phyloP scores from a whole-genome alignment of 2,329 filamentous ascomycete genomes.

The Blumeria hordei region DNA sequence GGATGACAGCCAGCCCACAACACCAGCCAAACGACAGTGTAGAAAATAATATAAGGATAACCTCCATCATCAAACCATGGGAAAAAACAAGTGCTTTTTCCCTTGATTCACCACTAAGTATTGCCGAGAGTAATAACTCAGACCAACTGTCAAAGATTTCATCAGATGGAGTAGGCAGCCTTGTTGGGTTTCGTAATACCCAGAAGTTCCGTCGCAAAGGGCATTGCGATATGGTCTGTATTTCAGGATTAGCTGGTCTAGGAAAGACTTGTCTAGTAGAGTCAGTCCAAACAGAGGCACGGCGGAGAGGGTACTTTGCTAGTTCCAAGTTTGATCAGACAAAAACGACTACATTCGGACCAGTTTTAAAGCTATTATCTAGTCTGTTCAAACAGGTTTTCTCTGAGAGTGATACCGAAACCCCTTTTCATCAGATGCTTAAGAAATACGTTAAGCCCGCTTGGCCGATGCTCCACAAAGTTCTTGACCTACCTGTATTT shows the following conservation, averaged over 20 bases:
- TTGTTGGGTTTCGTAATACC: constrained; percentile 9
- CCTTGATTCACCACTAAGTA: constrained; percentile 1
- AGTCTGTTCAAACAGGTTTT: constrained; percentile 43
- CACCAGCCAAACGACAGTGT: constrained; percentile 7
- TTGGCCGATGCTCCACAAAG: constrained; percentile 37
- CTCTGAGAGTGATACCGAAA: constrained; percentile 40
- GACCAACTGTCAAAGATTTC: constrained; percentile 3
- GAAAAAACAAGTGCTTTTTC: constrained; percentile 10
- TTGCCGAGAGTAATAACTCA: constrained; percentile 6
- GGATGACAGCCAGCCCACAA: constrained; percentile 4
- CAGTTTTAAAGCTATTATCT: constrained; percentile 35
- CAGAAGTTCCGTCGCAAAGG: constrained; percentile 32
- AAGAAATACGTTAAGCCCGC: constrained; percentile 39
- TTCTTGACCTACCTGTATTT: constrained; percentile 45
- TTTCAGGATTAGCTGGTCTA: constrained; percentile 35
- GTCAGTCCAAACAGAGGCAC: constrained; percentile 35
- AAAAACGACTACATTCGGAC: constrained; percentile 33
- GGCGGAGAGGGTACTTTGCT: constrained; percentile 37
- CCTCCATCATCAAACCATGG: constrained; percentile 6
- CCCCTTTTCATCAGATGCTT: constrained; percentile 33
- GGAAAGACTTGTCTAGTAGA: constrained; percentile 42
- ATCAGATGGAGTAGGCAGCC: constrained; percentile 11
- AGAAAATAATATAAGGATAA: constrained; percentile 4
- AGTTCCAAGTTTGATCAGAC: constrained; percentile 41
- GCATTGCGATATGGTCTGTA: constrained; percentile 36